A percentile compares a stretch with the other conserved stretches of the same genome.
phyloP scores from a whole-genome alignment of 805 yeast species.

The Candida schatavii region DNA sequence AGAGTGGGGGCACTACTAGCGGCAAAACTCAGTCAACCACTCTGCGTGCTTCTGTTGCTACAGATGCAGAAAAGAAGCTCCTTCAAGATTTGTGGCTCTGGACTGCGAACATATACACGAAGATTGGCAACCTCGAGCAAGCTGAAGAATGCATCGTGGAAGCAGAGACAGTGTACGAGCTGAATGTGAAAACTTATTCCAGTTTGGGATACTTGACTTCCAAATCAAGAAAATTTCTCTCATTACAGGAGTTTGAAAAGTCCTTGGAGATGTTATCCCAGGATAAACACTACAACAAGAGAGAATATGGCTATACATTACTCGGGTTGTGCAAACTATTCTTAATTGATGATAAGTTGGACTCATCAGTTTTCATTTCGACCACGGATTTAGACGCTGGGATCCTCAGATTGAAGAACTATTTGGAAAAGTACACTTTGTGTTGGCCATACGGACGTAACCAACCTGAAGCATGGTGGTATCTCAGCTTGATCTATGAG shows the following conservation, averaged over 20 bases:
- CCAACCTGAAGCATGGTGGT: conserved; percentile 65
- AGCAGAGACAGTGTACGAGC: conserved; percentile 51
- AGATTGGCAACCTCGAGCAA: conserved; percentile 52
- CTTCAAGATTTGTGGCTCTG: conserved; percentile 73
- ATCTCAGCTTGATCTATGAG: conserved; percentile 62
- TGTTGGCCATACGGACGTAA: conserved; percentile 42
- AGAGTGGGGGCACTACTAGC: background rate
- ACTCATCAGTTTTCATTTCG: conserved; percentile 46
- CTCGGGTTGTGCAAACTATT: conserved; percentile 54
- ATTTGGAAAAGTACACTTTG: conserved; percentile 36
- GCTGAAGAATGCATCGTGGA: conserved; percentile 72
- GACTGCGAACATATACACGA: conserved; percentile 62
- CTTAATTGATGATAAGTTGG: conserved; percentile 36
- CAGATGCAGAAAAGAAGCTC: conserved; percentile 30
- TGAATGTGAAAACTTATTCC: conserved; percentile 48
- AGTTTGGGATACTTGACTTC: conserved; percentile 47
- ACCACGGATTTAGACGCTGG: conserved; percentile 59
- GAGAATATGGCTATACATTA: conserved; percentile 48
- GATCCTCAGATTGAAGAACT: conserved; percentile 50
- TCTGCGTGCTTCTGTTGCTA: background rate
- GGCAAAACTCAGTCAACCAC: background rate
- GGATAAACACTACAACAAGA: conserved; percentile 17
- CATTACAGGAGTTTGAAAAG: conserved; percentile 64
- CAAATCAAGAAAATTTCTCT: conserved; percentile 41
- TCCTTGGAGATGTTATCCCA: conserved; percentile 48